Percentiles rank a stretch among this genome's conserved stretches.
These are phyloP conservation scores for Cenococcum geophilum DNA, from an alignment of 495 filamentous ascomycete genomes.

Conservation along the genomic window DNA sequence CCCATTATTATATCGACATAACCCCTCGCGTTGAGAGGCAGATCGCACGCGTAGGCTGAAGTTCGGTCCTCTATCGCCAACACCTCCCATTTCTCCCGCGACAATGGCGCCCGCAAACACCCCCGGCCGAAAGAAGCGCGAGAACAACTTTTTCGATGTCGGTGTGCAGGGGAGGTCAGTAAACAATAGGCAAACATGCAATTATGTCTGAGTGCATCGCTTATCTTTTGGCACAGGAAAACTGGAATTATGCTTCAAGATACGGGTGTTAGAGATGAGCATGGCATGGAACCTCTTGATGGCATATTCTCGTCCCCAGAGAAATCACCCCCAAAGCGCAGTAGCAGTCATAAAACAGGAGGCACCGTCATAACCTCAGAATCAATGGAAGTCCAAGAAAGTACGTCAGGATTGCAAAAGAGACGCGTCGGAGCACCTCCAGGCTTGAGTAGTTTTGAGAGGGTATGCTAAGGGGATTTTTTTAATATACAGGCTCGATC, in stretches of 20 bases:
- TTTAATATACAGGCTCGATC: conserved; percentile 39
- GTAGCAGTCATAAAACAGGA: conserved; percentile 35
- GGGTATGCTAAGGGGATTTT: background rate
- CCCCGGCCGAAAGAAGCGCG: conserved; percentile 44
- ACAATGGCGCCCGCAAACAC: conserved; percentile 41
- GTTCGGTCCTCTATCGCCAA: background rate
- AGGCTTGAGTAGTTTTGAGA: background rate
- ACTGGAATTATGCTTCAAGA: conserved; percentile 81
- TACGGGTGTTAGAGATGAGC: conserved; percentile 73
- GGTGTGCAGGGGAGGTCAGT: conserved; percentile 57
- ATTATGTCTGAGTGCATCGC: conserved; percentile 6
- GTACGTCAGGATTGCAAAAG: conserved; percentile 32
- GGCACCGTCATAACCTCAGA: conserved; percentile 39
- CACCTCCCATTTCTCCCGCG: conserved; percentile 9
- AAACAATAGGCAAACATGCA: conserved; percentile 24
- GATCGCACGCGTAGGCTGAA: background rate
- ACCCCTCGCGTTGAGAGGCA: background rate
- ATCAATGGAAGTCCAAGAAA: conserved; percentile 44
- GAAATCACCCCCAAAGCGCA: conserved; percentile 47
- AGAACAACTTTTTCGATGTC: conserved; percentile 57
- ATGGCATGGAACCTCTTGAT: conserved; percentile 83
- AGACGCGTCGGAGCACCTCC: conserved; percentile 5
- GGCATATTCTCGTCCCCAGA: conserved; percentile 84
- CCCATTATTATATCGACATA: background rate
- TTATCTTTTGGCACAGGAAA: conserved; percentile 46